Conservation (phyloP, 2,329 filamentous ascomycete genomes). For the Fusarium decemcellulare region DNA sequence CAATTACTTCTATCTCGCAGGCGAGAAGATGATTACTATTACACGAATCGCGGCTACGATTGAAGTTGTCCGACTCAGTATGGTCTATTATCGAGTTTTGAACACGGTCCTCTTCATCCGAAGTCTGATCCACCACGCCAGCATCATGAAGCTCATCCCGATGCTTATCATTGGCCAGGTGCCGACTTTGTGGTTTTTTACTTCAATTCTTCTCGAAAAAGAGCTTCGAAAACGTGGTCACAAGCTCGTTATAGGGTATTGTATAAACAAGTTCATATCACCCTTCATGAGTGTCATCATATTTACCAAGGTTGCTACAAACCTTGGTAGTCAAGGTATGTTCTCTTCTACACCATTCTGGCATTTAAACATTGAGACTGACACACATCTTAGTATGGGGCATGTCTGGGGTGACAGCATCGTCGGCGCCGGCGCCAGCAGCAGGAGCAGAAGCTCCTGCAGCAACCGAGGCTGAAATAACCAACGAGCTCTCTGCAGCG, state of each 20-base stretch:
- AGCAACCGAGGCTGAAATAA: background rate
- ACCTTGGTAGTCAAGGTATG: slow-evolving; percentile 38
- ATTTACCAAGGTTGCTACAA: slow-evolving; percentile 43
- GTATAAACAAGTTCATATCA: slow-evolving; percentile 39
- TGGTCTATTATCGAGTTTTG: slow-evolving; percentile 53
- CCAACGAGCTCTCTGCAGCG: slow-evolving; percentile 21
- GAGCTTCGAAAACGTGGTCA: slow-evolving; percentile 33
- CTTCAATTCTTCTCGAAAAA: slow-evolving; percentile 31
- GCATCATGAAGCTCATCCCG: slow-evolving; percentile 31
- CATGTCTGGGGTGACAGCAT: slow-evolving; percentile 41
- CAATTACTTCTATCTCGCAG: slow-evolving; percentile 52
- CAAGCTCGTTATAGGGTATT: slow-evolving; percentile 34
- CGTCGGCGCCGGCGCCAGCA: slow-evolving; percentile 22
- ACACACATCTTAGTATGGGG: slow-evolving; percentile 31
- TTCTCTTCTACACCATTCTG: background rate
- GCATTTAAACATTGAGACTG: background rate
- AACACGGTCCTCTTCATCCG: slow-evolving; percentile 50
- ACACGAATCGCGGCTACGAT: slow-evolving; percentile 49
- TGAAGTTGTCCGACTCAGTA: slow-evolving; percentile 49
- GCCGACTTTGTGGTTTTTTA: slow-evolving; percentile 38
- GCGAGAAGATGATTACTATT: slow-evolving; percentile 56
- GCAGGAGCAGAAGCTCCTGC: background rate
- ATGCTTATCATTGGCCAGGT: slow-evolving; percentile 37
- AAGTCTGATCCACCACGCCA: slow-evolving; percentile 14
- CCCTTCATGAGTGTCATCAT: slow-evolving; percentile 42